Conservation (phyloP, 257 asterid genomes). For the Rhazya stricta region DNA sequence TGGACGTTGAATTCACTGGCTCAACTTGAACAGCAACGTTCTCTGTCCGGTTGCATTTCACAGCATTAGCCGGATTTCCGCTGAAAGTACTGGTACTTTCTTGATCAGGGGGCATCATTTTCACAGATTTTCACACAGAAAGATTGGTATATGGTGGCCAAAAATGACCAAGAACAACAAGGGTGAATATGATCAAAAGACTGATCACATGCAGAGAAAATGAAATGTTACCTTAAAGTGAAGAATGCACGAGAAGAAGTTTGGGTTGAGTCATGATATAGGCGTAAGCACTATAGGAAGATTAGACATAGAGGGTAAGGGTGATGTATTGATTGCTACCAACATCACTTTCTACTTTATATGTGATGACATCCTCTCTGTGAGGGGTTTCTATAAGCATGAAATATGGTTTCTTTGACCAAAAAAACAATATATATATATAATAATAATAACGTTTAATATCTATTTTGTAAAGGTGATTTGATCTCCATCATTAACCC, state of each 20-base stretch:
- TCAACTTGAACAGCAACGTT: conserved; percentile 35
- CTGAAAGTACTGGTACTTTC: conserved; percentile 28
- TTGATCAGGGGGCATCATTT: conserved; percentile 78
- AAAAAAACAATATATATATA: no score
- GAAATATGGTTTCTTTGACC: background rate
- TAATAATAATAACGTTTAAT: background rate
- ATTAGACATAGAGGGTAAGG: conserved; percentile 5
- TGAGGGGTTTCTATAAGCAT: background rate
- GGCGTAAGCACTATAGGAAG: conserved; percentile 11
- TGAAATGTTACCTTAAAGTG: conserved; percentile 23
- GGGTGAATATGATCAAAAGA: background rate
- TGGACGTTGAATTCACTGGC: conserved; percentile 34
- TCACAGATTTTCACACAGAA: background rate
- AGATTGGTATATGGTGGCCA: background rate
- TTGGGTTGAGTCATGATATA: conserved; percentile 28
- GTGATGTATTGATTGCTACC: conserved; percentile 9
- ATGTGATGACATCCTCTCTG: background rate
- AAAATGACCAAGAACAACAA: background rate
- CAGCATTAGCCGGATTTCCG: conserved; percentile 26
- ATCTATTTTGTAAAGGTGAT: background rate
- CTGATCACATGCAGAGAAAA: conserved; percentile 37
- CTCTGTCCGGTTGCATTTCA: conserved; percentile 24
- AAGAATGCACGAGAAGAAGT: conserved; percentile 46
- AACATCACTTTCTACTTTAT: conserved; percentile 13
- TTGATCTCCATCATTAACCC: background rate